Conservation (phyloP, 495 filamentous ascomycete species). For the Neurospora tetraspora region DNA sequence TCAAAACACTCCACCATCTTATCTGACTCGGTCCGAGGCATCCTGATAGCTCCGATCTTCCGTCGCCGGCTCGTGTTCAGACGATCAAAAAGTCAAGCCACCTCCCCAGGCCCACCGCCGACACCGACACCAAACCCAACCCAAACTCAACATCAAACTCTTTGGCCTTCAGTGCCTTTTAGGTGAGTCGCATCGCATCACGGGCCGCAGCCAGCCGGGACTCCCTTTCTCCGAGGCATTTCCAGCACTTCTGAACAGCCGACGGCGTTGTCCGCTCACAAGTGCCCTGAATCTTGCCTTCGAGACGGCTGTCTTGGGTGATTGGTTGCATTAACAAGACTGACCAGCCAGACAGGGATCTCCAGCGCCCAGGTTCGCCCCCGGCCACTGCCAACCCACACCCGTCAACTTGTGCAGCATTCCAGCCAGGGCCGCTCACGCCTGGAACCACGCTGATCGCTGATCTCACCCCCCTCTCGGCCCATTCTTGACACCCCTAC, state of each 20-base stretch:
- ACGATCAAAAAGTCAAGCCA: not conserved
- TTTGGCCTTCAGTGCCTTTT: not conserved
- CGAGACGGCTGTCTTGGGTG: constrained; percentile 6
- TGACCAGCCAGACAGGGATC: not conserved
- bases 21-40: not conserved
- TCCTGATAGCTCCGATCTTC: not conserved
- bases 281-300: constrained; percentile 1
- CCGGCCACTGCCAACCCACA: constrained; percentile 8
- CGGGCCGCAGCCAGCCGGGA: not conserved
- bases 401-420: constrained; percentile 6
- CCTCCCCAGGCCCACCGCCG: not conserved
- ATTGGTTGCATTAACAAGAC: constrained; percentile 6
- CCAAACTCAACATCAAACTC: not conserved
- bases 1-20: not conserved
- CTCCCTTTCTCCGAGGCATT: constrained; percentile 10
- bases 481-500: not conserved
- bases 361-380: not conserved
- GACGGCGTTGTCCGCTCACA: constrained; percentile 17
- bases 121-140: not conserved
- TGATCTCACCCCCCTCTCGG: constrained; percentile 12
- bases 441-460: constrained; percentile 21
- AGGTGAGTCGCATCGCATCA: not conserved
- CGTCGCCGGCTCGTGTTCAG: not conserved
- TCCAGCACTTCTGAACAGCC: constrained; percentile 2
- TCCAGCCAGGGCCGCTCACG: constrained; percentile 14